Conservation (phyloP, 108 stramenopile species). For the Nannochloropsis gaditana region DNA sequence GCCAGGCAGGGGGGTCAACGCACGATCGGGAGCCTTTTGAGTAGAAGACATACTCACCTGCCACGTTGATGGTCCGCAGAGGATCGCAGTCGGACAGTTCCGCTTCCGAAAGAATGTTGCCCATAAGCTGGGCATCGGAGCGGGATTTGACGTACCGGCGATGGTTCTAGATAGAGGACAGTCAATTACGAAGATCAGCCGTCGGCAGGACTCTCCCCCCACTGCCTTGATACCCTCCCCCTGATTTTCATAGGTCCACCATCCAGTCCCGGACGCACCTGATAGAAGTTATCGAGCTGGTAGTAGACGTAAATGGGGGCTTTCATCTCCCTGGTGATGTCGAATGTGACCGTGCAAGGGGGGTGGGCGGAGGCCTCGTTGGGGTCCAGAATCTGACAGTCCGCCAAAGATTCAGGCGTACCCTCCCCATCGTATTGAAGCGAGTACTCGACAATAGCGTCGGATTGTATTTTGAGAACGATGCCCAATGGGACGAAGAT, state of each 20-base stretch:
- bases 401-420: not conserved
- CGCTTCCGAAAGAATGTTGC: slow-evolving; percentile 31
- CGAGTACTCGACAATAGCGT: not conserved
- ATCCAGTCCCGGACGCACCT: slow-evolving; percentile 39
- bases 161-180: slow-evolving; percentile 61
- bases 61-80: not conserved
- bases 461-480: slow-evolving; percentile 10
- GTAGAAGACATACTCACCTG: slow-evolving; percentile 30
- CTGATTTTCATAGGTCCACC: too few species aligned
- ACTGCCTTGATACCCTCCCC: too few species aligned
- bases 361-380: not conserved
- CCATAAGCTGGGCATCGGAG: slow-evolving; percentile 53
- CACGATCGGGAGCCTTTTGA: too few species aligned
- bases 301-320: slow-evolving; percentile 91
- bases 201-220: too few species aligned
- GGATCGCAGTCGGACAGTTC: slow-evolving; percentile 49
- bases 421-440: slow-evolving; percentile 6
- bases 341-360: slow-evolving; percentile 3
- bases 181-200: too few species aligned
- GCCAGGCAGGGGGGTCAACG: too few species aligned
- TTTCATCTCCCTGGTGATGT: slow-evolving; percentile 57
- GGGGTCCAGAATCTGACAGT: not conserved
- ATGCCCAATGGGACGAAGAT: slow-evolving; percentile 77
- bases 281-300: slow-evolving; percentile 91
- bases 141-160: slow-evolving; percentile 69